Base-by-base conservation (phyloP, 2,329 filamentous ascomycete genomes). In the Pseudocercospora macadamiae region DNA sequence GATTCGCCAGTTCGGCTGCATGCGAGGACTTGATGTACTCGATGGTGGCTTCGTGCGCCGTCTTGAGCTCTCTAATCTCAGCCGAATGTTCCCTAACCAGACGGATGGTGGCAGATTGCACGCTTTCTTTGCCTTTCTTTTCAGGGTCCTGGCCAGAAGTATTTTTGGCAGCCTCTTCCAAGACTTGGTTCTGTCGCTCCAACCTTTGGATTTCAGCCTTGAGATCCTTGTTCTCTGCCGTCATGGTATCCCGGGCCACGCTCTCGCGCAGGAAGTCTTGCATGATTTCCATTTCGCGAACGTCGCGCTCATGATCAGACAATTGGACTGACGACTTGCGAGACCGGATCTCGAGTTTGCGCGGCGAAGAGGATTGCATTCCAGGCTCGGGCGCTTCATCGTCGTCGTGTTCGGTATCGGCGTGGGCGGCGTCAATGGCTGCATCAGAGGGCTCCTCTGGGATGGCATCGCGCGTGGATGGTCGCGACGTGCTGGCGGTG, bases 271-370 rank as follows among this genome's bases (percentile, higher is more conserved):
- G 52, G 52, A 71, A 59, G 51, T 61, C 67, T 54, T 69, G 67
- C 61, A 70, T 64, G 23, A 70, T 55, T 51, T 70, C 64, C 63
- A 68, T 67, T 51, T 71, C 68, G 9, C 66, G 60, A 55, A 62
- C 54, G 18, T 55, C 60, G 48, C 66, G 65, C 55, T 67, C 62
- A 26, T 61, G 58, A 53, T 66, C 63, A 3, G 57, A 61, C 19
- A 61, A 45, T 6, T 65, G 57, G 9, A 59, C 62, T 6, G 61
- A 57, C 9, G 51, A 52, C 44, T 61, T 59, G 34, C 47, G 56
- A 5, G 64, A 65, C 26, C 67, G 64, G 25, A 69, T 67, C 54
- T 68, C 65, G 28, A 69, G 51, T 57, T 69, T 68, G n/a, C 62
- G 64, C 12, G 66, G 66, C 14, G 65, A 63, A 25, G 58, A 60